A percentile compares a stretch with the other conserved stretches of the same genome.
Evolutionary conservation across 148 eudicot species (phyloP).

Genomic region (Dysphania ambrosioides): DNA sequence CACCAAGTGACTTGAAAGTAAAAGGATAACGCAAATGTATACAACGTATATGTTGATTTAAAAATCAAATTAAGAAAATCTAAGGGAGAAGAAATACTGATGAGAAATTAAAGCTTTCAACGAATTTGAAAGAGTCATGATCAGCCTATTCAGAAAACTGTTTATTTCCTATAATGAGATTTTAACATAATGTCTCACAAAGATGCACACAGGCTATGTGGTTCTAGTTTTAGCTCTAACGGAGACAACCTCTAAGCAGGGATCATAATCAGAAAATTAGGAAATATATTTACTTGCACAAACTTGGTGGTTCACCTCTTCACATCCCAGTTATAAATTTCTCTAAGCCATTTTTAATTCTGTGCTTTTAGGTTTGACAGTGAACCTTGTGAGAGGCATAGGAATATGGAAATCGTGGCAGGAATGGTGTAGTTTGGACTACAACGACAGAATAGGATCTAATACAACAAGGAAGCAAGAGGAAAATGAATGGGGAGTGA

Average conservation of each 20-base stretch:
- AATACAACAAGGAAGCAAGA: background rate
- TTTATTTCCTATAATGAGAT: background rate
- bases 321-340: background rate
- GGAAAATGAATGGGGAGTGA: background rate
- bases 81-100: background rate
- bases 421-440: background rate
- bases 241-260: background rate
- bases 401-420: background rate
- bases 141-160: background rate
- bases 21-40: background rate
- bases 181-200: background rate
- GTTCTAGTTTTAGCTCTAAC: background rate
- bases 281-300: background rate
- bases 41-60: background rate
- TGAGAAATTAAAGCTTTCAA: background rate
- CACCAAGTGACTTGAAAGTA: background rate
- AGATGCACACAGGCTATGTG: background rate
- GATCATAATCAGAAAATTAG: background rate
- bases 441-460: background rate
- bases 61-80: background rate
- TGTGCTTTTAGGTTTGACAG: background rate
- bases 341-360: background rate
- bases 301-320: background rate
- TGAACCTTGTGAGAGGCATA: background rate
- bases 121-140: background rate